Percentiles rank a stretch among this genome's conserved stretches.
Evolutionary conservation across 163 green algal species (phyloP).

Genomic region (Trebouxiophyceae sp.): DNA sequence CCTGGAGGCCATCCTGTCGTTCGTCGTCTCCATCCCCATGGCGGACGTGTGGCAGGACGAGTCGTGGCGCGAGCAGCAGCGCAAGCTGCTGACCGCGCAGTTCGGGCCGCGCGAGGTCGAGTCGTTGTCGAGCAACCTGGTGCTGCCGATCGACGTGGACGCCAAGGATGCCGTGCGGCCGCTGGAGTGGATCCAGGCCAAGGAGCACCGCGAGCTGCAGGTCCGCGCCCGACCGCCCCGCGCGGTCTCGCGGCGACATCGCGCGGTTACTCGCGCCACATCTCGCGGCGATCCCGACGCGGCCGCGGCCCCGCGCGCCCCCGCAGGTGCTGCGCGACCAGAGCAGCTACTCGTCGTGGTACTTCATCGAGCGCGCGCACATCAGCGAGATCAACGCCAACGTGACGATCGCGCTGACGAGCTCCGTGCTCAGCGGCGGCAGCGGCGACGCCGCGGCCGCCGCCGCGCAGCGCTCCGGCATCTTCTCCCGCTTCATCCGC

Average conservation of each 20-base stretch:
- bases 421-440: conserved; percentile 39
- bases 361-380: conserved; percentile 68
- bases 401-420: conserved; percentile 71
- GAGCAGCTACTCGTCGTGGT: conserved; percentile 67
- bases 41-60: conserved; percentile 56
- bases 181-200: conserved; percentile 36
- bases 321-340: conserved; percentile 52
- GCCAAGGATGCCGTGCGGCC: conserved; percentile 9
- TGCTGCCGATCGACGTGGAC: conserved; percentile 20
- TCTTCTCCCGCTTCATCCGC: conserved; percentile 36
- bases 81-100: conserved; percentile 43
- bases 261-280: no score
- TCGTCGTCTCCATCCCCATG: conserved; percentile 51
- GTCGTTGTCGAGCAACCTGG: conserved; percentile 32
- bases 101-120: conserved; percentile 58
- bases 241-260: no score
- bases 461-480: conserved; percentile 8
- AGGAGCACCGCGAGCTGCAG: conserved; percentile 34
- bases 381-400: conserved; percentile 57
- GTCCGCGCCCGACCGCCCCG: no score
- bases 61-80: conserved; percentile 56
- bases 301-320: no score
- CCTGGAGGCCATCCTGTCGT: conserved; percentile 56
- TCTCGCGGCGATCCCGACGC: no score
- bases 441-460: neutral